A percentile compares a stretch with the other conserved stretches of the same genome.
Conservation (phyloP, 129 eudicot species). For the Lactuca saligna region DNA sequence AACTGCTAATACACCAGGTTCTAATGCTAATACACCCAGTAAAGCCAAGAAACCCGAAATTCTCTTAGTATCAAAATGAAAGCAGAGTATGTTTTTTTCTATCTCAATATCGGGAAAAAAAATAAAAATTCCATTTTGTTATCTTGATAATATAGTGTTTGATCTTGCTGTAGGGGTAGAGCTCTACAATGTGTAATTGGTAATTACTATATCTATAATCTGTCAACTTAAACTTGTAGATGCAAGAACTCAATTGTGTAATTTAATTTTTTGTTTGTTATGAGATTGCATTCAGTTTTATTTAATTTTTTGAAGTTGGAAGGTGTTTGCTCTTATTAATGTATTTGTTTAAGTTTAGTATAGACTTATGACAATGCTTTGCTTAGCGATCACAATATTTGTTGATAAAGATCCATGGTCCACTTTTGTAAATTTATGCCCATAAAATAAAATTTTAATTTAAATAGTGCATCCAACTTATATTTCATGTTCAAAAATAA, state of each 20-base stretch:
- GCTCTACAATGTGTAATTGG: constrained; percentile 34
- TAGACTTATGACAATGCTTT: not conserved
- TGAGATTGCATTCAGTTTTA: constrained; percentile 20
- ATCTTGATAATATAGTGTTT: constrained; percentile 27
- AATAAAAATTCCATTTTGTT: not conserved
- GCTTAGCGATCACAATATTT: not conserved
- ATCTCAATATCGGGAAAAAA: constrained; percentile 4
- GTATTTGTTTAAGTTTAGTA: not conserved
- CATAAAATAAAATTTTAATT: too few relatives aligned
- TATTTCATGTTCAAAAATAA: not conserved
- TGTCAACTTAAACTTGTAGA: constrained; percentile 30
- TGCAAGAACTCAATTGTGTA: constrained; percentile 25
- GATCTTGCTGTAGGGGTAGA: constrained; percentile 33
- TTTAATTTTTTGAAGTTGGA: not conserved
- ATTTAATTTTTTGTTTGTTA: constrained; percentile 24
- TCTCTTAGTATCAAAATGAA: constrained; percentile 81
- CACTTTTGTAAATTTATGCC: not conserved
- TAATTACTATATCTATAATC: constrained; percentile 23
- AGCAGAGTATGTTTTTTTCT: constrained; percentile 36
- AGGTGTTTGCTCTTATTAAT: constrained; percentile 2
- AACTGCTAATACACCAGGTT: constrained; percentile 40
- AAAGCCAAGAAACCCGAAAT: constrained; percentile 93
- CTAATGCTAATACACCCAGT: constrained; percentile 78
- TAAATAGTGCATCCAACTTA: not conserved
- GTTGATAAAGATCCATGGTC: not conserved